Conservation (phyloP, 768 basidiomycete genomes). For the Lepiota venenata region DNA sequence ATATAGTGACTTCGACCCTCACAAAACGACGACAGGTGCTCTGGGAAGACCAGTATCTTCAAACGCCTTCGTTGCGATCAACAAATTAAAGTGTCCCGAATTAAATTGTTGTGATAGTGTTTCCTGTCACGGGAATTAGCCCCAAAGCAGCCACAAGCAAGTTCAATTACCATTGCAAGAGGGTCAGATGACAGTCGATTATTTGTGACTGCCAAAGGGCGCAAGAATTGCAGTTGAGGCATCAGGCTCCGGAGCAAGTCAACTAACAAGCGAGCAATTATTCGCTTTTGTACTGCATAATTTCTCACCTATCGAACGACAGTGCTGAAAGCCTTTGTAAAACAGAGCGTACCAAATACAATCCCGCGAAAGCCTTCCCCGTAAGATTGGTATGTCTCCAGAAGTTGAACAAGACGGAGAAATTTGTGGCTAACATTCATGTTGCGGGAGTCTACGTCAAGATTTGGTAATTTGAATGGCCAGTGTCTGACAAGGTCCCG, state of each 20-base stretch:
- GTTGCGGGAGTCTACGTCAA: conserved; percentile 49
- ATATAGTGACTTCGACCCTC: conserved; percentile 15
- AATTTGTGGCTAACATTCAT: conserved; percentile 75
- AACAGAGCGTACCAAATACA: conserved; percentile 48
- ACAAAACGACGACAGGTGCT: conserved; percentile 63
- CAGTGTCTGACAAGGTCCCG: conserved; percentile 52
- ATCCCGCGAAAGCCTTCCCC: conserved; percentile 64
- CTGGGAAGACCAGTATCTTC: conserved; percentile 61
- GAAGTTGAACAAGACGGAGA: conserved; percentile 51
- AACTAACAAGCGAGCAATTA: conserved; percentile 53
- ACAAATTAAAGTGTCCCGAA: conserved; percentile 56
- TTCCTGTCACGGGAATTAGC: conserved; percentile 28
- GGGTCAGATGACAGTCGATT: conserved; percentile 25
- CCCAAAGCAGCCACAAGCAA: background rate
- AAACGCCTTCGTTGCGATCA: conserved; percentile 54
- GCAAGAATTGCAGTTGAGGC: conserved; percentile 50
- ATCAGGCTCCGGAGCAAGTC: conserved; percentile 56
- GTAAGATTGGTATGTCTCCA: conserved; percentile 50
- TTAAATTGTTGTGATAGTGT: conserved; percentile 48
- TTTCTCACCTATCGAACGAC: background rate
- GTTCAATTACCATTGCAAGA: conserved; percentile 24
- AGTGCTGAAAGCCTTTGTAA: background rate
- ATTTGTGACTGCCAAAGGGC: conserved; percentile 47
- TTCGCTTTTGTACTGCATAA: conserved; percentile 46
- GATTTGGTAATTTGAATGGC: conserved; percentile 62